phyloP scores from a whole-genome alignment of 306 rosid species.

The Malus asiatica region DNA sequence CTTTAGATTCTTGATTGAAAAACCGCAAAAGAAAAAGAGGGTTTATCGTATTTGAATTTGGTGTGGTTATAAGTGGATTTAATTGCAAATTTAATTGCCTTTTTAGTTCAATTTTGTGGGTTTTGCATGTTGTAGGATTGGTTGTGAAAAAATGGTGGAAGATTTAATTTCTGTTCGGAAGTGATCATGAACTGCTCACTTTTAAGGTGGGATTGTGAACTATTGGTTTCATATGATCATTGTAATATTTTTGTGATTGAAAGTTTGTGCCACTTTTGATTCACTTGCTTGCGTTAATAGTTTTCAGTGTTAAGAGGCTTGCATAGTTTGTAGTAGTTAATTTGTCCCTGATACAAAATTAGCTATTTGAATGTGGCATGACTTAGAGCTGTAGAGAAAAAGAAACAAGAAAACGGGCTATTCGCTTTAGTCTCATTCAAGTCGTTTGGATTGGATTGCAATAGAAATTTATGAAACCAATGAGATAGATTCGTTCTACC shows the following conservation, averaged over 20 bases:
- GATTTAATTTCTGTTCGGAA: neutral
- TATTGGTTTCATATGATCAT: neutral
- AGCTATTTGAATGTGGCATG: neutral
- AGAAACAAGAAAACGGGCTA: neutral
- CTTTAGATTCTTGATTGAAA: too few relatives aligned
- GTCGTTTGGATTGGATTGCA: neutral
- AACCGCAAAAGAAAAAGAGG: neutral
- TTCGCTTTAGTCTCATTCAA: neutral
- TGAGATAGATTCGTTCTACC: neutral
- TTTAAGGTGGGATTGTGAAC: neutral
- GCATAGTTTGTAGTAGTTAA: neutral
- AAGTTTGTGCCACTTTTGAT: neutral
- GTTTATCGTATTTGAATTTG: neutral
- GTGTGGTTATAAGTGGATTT: neutral
- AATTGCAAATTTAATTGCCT: neutral
- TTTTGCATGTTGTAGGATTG: neutral
- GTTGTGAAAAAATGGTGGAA: neutral
- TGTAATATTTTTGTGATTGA: neutral
- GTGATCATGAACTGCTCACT: neutral
- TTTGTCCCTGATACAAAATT: neutral
- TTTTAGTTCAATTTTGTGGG: neutral
- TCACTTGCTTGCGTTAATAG: neutral
- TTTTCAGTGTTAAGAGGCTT: neutral
- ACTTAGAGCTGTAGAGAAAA: neutral
- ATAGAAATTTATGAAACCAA: neutral